Base-by-base conservation (phyloP, 257 asterid genomes). In the Scutellaria minor region DNA sequence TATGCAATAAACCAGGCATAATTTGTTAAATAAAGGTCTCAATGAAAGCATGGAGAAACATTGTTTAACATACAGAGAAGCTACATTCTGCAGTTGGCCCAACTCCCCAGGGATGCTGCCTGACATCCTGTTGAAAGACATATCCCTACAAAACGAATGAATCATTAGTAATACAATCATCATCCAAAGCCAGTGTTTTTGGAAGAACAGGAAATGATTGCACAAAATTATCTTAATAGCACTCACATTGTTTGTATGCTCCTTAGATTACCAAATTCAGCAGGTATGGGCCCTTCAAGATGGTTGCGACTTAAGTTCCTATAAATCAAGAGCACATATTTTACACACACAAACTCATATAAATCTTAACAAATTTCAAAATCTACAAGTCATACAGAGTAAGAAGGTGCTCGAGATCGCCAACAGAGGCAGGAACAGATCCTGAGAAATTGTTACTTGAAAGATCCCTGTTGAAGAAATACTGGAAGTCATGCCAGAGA, bases 381-480 rank as follows among this genome's bases (percentile, higher is more conserved):
- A 44, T 31, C 24, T 18, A 20, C 9, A 9, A 40, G 12, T 61
- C 98, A 72, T 83, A 95, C 99, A 95, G 78, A 40, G 85, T 92
- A 73, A 95, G 96, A 66, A 95, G 97, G 80, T 95, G 99, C 86
- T 95, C 99, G 77, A 95, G 80, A 80, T 90, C 96, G 61, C 99
- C 99, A 24, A 90, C 86, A 6, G 98, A 90, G 68, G 91, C 86
- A 22, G 99, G 99, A 78, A 95, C 68, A 9, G 80, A 68, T 64
- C 98, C 99, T 18, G 96, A 78, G 72, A 95, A 90, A 12, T 80
- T 82, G 64, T 92, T 95, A 76, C 91, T 82, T 3, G 99, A 89
- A 55, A 95, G 96, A 83, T 95, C 99, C 87, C 99, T 95, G 20
- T 13, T 41, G 51, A 27, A 18, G 18, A 50, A 66, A 48, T 46